Evolutionary conservation across 306 rosid species (phyloP).

Genomic region (Lablab purpureus): DNA sequence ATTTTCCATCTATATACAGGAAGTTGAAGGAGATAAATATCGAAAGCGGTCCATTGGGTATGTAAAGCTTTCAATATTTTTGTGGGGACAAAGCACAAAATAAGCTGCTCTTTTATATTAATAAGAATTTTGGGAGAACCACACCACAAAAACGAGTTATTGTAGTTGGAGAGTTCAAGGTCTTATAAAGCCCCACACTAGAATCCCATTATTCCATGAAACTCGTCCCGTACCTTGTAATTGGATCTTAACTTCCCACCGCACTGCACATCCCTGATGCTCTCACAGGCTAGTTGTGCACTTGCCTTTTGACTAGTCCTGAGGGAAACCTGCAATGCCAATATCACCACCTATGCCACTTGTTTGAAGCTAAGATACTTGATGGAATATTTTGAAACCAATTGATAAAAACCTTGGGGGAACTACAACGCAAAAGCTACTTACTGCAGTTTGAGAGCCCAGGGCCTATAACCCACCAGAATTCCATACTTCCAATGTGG

Average conservation of each 20-base stretch:
- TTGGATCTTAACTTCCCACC: background rate
- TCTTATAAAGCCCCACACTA: too few species aligned
- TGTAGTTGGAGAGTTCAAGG: background rate
- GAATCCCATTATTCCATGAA: background rate
- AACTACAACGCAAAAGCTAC: too few species aligned
- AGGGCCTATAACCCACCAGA: background rate
- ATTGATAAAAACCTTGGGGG: too few species aligned
- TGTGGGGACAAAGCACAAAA: conserved; percentile 27
- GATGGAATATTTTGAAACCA: too few species aligned
- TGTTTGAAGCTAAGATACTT: too few species aligned
- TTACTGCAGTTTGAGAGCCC: too few species aligned
- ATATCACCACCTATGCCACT: too few species aligned
- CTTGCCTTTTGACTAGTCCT: background rate
- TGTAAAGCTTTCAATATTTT: conserved; percentile 36
- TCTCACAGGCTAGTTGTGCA: background rate
- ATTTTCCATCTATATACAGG: conserved; percentile 58
- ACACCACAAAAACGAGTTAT: background rate
- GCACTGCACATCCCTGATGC: background rate
- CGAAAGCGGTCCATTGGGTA: conserved; percentile 76
- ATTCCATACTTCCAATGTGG: background rate
- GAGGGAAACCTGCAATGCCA: too few species aligned
- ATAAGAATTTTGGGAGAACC: background rate
- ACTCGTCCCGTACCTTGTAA: background rate
- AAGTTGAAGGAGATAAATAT: conserved; percentile 49
- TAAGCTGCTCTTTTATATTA: conserved; percentile 23